Evolutionary conservation across 768 basidiomycete genomes (phyloP).

Genomic region (Suillus fuscotomentosus): DNA sequence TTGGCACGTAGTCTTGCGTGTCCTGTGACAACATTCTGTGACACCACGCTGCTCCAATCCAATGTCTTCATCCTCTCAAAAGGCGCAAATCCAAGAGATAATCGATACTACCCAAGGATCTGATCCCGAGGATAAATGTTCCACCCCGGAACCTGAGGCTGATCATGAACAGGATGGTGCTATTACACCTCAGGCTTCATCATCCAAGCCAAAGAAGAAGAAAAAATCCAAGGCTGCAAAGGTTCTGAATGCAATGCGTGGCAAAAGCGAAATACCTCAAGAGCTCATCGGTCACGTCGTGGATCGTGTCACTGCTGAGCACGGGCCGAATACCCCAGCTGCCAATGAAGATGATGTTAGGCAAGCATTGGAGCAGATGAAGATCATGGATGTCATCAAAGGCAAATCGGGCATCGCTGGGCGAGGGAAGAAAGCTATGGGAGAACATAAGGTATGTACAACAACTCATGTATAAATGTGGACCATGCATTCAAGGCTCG

Average conservation of each 20-base stretch:
- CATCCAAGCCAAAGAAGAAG: constrained; percentile 76
- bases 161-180: constrained; percentile 15
- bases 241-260: constrained; percentile 46
- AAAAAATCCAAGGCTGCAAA: constrained; percentile 77
- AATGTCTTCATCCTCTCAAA: constrained; percentile 37
- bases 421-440: constrained; percentile 75
- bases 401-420: constrained; percentile 79
- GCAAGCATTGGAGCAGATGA: constrained; percentile 70
- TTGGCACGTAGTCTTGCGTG: constrained; percentile 3
- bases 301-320: constrained; percentile 62
- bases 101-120: constrained; percentile 36
- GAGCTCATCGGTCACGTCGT: constrained; percentile 66
- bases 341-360: constrained; percentile 67
- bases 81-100: constrained; percentile 40
- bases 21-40: constrained; percentile 2
- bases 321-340: constrained; percentile 39
- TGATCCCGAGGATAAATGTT: constrained; percentile 33
- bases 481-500: neutral
- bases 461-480: neutral
- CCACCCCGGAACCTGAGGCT: constrained; percentile 31
- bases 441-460: constrained; percentile 78
- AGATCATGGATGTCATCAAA: constrained; percentile 81
- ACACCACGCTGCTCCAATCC: constrained; percentile 9
- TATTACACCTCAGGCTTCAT: constrained; percentile 30
- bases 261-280: constrained; percentile 53